Conservation (phyloP, 768 basidiomycete genomes). For the Hericium rajendrae region DNA sequence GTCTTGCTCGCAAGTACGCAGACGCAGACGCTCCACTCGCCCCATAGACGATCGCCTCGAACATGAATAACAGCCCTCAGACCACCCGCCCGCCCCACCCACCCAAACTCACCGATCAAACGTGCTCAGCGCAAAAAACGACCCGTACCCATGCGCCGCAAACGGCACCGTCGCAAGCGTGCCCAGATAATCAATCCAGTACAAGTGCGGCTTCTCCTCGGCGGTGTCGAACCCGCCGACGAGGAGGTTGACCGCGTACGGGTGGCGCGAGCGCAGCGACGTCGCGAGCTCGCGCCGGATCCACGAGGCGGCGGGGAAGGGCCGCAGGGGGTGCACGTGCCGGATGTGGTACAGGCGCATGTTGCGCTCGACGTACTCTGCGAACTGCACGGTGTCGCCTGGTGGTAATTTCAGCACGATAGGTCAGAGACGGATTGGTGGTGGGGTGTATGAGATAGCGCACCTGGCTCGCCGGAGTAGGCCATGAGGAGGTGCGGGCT, state of each 20-base stretch:
- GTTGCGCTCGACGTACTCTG: conserved; percentile 94
- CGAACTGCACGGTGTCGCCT: conserved; percentile 94
- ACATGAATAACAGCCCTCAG: not conserved
- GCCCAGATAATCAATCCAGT: conserved; percentile 96
- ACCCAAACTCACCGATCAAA: conserved; percentile 61
- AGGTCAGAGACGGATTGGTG: no score
- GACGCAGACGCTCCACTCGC: no score
- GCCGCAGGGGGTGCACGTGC: conserved; percentile 81
- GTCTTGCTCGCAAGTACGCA: no score
- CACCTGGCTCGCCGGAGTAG: conserved; percentile 89
- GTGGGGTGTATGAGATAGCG: no score
- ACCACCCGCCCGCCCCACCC: not conserved
- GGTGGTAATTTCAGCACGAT: no score
- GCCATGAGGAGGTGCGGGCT: conserved; percentile 92
- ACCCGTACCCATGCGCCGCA: conserved; percentile 91
- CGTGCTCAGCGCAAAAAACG: conserved; percentile 86
- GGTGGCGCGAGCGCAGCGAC: conserved; percentile 76
- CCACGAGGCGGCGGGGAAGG: conserved; percentile 90
- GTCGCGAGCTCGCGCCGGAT: conserved; percentile 85
- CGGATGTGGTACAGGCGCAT: conserved; percentile 94
- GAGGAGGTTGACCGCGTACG: conserved; percentile 88
- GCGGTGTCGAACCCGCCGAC: conserved; percentile 88
- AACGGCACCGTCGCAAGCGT: conserved; percentile 85
- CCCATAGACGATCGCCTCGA: no score
- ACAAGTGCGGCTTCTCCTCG: conserved; percentile 61